These are phyloP conservation scores for Saturnispora zaruensis DNA, from an alignment of 805 yeast species.

Conservation along the genomic window DNA sequence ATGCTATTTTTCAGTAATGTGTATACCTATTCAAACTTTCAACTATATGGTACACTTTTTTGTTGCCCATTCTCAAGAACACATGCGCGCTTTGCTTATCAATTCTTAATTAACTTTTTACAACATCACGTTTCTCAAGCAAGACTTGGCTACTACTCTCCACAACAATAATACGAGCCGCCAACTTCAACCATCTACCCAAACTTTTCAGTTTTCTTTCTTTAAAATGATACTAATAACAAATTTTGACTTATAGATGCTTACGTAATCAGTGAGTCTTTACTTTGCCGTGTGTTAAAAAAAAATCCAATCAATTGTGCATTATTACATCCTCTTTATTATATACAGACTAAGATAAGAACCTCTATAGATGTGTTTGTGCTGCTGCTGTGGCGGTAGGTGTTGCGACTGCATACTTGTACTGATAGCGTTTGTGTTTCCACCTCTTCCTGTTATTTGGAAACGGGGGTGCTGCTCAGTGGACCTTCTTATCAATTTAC, in stretches of 20 bases:
- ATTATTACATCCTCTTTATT: not conserved
- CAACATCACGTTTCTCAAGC: no score
- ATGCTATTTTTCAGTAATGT: not conserved
- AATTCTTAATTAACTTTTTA: no score
- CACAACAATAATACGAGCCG: no score
- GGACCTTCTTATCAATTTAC: conserved; percentile 59
- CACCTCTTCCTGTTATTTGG: conserved; percentile 71
- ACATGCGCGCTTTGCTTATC: not conserved
- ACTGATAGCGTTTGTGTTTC: conserved; percentile 60
- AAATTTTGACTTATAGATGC: not conserved
- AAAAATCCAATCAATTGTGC: not conserved
- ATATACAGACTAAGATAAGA: not conserved
- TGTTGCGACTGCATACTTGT: conserved; percentile 59
- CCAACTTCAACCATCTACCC: no score
- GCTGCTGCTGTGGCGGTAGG: conserved; percentile 28
- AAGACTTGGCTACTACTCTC: no score
- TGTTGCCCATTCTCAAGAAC: not conserved
- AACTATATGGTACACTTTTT: not conserved
- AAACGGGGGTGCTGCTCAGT: conserved; percentile 67
- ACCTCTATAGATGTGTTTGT: conserved; percentile 14
- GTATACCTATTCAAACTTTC: not conserved
- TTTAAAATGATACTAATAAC: not conserved
- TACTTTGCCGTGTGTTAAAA: not conserved
- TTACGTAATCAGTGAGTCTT: not conserved
- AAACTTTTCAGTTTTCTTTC: not conserved